Conservation (phyloP, 2,329 filamentous ascomycete species). For the Apiospora arundinis region DNA sequence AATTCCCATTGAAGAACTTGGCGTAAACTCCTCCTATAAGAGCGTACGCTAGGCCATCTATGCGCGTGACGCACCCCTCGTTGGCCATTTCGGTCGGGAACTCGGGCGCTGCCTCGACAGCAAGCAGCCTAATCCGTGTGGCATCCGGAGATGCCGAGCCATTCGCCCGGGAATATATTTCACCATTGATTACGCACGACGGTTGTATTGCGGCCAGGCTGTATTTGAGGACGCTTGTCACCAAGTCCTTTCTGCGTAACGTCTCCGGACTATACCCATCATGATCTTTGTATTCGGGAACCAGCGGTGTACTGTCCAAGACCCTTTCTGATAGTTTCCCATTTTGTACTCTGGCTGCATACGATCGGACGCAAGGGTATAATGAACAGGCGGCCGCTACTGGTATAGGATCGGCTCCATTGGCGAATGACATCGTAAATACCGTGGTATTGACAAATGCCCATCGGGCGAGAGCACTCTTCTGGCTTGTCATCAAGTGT, state of each 20-base stretch:
- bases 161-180: neutral
- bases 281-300: neutral
- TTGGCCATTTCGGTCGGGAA: neutral
- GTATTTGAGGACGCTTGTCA: too few species aligned
- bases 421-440: neutral
- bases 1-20: neutral
- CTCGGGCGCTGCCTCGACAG: neutral
- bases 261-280: too few species aligned
- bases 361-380: neutral
- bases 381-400: neutral
- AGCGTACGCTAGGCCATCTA: neutral
- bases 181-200: neutral
- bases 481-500: neutral
- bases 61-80: neutral
- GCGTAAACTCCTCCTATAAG: neutral
- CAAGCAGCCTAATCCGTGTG: neutral
- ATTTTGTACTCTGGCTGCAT: neutral
- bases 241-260: neutral
- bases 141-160: neutral
- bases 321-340: neutral
- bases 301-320: neutral
- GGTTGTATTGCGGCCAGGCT: neutral
- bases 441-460: slow-evolving; percentile 17
- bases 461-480: neutral
- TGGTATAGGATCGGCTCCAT: neutral